Evolutionary conservation across 2,329 filamentous ascomycete species (phyloP).

Genomic region (Trichophyton simii): DNA sequence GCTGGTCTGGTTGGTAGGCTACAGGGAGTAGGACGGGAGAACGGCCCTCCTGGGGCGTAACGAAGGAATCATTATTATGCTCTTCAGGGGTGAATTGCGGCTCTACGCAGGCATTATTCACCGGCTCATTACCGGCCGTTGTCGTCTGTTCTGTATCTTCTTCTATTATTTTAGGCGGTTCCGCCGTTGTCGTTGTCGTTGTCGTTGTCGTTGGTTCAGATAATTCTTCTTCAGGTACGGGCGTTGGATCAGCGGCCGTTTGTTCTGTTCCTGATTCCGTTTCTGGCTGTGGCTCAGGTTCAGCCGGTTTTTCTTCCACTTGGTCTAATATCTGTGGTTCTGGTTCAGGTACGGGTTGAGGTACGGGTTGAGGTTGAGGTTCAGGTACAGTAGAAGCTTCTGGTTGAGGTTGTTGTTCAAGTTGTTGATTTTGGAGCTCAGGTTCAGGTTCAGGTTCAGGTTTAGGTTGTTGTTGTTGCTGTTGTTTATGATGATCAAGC

Average conservation of each 20-base stretch:
- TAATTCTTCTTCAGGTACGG: neutral
- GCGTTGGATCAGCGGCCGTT: neutral
- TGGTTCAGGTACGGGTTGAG: no score
- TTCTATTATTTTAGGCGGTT: no score
- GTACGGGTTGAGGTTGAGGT: no score
- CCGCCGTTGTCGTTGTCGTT: neutral
- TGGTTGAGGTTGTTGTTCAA: neutral
- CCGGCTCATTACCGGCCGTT: no score
- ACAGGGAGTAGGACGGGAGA: slow-evolving; percentile 8
- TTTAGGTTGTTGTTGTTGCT: no score
- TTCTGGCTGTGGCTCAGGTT: neutral
- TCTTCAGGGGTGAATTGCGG: slow-evolving; percentile 2
- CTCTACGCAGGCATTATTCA: neutral
- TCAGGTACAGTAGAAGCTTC: neutral
- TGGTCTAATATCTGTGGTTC: no score
- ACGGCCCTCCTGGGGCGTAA: slow-evolving; percentile 13
- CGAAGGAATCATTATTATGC: slow-evolving; percentile 11
- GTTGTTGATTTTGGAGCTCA: no score
- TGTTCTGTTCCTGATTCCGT: neutral
- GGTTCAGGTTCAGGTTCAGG: neutral
- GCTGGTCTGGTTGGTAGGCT: neutral
- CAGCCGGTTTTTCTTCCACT: no score
- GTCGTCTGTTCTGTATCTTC: neutral
- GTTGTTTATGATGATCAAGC: no score
- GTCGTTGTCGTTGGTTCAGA: neutral